A percentile compares a stretch with the other conserved stretches of the same genome.
Evolutionary conservation across 805 yeast species (phyloP).

Genomic region (Yarrowia sp.): DNA sequence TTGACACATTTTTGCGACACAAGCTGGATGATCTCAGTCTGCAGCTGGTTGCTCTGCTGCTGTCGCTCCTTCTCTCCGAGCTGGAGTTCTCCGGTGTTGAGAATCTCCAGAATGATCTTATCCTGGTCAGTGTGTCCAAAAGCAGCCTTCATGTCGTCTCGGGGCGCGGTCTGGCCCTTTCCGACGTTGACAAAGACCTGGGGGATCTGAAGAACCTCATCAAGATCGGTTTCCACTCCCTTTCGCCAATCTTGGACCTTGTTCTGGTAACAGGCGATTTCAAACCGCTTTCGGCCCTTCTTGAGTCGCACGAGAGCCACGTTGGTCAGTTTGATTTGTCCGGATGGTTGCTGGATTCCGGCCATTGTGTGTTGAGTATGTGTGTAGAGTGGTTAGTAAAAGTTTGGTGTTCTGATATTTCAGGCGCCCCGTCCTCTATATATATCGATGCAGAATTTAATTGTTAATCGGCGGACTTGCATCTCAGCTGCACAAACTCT

Average conservation of each 20-base stretch:
- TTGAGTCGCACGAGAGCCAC: conserved; percentile 91
- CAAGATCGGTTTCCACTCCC: conserved; percentile 88
- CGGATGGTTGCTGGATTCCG: conserved; percentile 80
- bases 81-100: conserved; percentile 92
- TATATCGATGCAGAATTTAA: conserved; percentile 25
- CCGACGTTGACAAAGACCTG: conserved; percentile 92
- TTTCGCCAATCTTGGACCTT: conserved; percentile 95
- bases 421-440: conserved; percentile 5
- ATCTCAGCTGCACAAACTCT: conserved; percentile 1
- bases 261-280: conserved; percentile 94
- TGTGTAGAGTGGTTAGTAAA: conserved; percentile 3
- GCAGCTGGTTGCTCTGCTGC: conserved; percentile 72
- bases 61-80: conserved; percentile 91
- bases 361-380: conserved; percentile 51
- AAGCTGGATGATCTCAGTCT: conserved; percentile 80
- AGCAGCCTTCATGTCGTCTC: conserved; percentile 75
- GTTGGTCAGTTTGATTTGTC: conserved; percentile 89
- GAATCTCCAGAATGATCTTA: conserved; percentile 76
- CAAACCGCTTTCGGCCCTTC: conserved; percentile 88
- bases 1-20: conserved; percentile 91
- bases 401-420: neutral
- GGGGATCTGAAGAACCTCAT: conserved; percentile 95
- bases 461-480: conserved; percentile 9
- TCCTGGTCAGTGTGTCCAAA: conserved; percentile 82
- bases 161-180: conserved; percentile 90